A percentile compares a stretch with the other conserved stretches of the same genome.
These are phyloP conservation scores for Trichosporon coremiiforme DNA, from an alignment of 1,284 basidiomycete species.

Conservation along the genomic window DNA sequence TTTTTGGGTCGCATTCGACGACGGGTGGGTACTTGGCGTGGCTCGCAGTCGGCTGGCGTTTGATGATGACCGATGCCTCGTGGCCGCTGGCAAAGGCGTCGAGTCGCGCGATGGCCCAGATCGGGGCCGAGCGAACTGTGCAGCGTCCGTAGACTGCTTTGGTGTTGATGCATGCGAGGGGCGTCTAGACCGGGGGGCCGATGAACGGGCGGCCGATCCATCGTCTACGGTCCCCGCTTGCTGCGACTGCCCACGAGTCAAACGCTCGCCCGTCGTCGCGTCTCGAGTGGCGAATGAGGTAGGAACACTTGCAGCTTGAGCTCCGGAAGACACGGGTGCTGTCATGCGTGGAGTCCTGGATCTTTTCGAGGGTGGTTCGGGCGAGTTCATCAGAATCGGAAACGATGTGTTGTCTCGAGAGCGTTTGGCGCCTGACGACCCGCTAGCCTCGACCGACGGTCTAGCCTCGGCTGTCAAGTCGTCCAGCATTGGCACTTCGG, in stretches of 20 bases:
- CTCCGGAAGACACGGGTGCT: not conserved
- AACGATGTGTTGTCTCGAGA: not conserved
- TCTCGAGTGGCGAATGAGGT: not conserved
- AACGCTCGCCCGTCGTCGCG: not conserved
- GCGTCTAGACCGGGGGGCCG: not conserved
- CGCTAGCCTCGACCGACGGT: not conserved
- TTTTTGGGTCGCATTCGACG: not conserved
- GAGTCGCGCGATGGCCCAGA: not conserved
- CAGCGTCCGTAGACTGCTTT: not conserved
- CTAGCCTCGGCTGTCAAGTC: not conserved
- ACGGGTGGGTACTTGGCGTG: not conserved
- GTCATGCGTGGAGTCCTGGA: conserved; percentile 6
- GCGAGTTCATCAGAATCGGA: conserved; percentile 9
- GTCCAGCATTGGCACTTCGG: not conserved
- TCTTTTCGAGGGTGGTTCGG: not conserved
- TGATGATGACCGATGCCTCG: not conserved
- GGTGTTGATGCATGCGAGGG: not conserved
- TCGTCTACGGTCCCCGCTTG: not conserved
- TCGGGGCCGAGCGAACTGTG: conserved; percentile 8
- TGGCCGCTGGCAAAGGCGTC: not conserved
- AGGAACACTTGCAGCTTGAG: not conserved
- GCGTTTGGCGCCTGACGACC: not conserved
- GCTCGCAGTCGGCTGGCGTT: conserved; percentile 2
- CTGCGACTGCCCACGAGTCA: not conserved
- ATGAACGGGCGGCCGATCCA: not conserved